Evolutionary conservation across 306 rosid species (phyloP), one percentile per base, ranked within the genome.

Genomic region (Prinsepia uniflora): DNA sequence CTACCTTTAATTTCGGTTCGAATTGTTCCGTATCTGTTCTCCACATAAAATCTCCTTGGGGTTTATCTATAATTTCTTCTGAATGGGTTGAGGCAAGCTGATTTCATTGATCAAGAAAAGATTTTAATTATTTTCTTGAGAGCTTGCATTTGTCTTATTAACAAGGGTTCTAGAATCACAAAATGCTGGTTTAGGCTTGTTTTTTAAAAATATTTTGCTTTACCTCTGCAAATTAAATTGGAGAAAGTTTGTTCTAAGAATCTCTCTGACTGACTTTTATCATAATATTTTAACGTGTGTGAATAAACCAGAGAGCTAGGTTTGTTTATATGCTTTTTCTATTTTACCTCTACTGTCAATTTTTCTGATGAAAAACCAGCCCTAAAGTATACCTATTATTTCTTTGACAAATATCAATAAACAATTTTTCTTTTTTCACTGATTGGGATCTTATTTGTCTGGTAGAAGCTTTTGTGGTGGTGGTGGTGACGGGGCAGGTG

Each of bases 401-500:
- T 17, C 40, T 5, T 71, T 54, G 72, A 45, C 62, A 48, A 13
- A 15, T n/a, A n/a, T n/a, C n/a, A n/a, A n/a, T n/a, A n/a, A n/a
- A n/a, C n/a, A n/a, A n/a, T n/a, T 43, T n/a, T 22, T 6, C 20
- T 59, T 34, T 10, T 34, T 2, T 34, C 64, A 8, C 47, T 57
- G 12, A 65, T 75, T n/a, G n/a, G n/a, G 6, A 14, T 48, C 14
- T 48, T n/a, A 52, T 47, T 71, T 19, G 54, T 9, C 5, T 56
- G 17, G 14, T 22, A 17, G 43, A 48, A 10, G 24, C 19, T 65
- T 11, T 55, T 39, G 48, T 13, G 15, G 7, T 9, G 10, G 10
- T 52, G 10, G 36, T 74, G 53, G 6, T 81, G 36, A 47, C 20
- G 19, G 44, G 72, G 75, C 83, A 90, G 96, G 81, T 72, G 79